Percentiles rank a stretch among this genome's conserved stretches.
Evolutionary conservation across 208 protist genomes (phyloP).

Genomic region (Leishmania amazonensis): DNA sequence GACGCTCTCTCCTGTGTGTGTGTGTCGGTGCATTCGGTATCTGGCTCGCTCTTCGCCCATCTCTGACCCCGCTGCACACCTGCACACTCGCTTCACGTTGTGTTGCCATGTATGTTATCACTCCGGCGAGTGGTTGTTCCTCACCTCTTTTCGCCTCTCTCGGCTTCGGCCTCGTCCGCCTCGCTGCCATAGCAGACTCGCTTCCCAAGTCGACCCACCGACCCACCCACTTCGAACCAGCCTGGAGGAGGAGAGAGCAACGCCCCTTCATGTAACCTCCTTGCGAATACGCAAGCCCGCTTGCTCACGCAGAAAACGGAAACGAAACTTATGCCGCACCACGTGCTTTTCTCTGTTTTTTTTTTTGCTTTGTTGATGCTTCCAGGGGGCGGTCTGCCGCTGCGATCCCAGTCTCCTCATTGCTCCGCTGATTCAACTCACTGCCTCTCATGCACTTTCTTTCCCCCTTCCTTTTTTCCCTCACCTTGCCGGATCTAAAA

Average conservation of each 20-base stretch:
- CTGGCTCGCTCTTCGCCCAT: not conserved
- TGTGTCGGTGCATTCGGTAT: not conserved
- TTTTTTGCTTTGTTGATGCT: not conserved
- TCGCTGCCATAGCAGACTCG: not conserved
- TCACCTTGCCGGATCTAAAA: not conserved
- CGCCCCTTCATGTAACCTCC: not conserved
- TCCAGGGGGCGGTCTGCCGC: too few species aligned
- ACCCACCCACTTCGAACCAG: not conserved
- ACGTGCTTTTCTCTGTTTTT: not conserved
- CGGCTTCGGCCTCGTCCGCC: not conserved
- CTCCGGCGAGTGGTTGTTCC: not conserved
- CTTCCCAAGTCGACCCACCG: not conserved
- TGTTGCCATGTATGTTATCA: constrained; percentile 12
- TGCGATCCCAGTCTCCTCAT: not conserved
- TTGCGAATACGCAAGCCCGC: not conserved
- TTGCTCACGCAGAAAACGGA: too few species aligned
- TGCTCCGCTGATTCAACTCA: constrained; percentile 1
- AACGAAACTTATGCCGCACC: not conserved
- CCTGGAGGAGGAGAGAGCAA: not conserved
- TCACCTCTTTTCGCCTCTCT: not conserved
- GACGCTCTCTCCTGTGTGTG: not conserved
- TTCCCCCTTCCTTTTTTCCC: not conserved
- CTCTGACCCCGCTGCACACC: not conserved
- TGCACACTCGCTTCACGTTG: not conserved
- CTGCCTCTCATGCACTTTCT: not conserved